Base-by-base conservation (phyloP, 345 rosid species). In the Linum usitatissimum region DNA sequence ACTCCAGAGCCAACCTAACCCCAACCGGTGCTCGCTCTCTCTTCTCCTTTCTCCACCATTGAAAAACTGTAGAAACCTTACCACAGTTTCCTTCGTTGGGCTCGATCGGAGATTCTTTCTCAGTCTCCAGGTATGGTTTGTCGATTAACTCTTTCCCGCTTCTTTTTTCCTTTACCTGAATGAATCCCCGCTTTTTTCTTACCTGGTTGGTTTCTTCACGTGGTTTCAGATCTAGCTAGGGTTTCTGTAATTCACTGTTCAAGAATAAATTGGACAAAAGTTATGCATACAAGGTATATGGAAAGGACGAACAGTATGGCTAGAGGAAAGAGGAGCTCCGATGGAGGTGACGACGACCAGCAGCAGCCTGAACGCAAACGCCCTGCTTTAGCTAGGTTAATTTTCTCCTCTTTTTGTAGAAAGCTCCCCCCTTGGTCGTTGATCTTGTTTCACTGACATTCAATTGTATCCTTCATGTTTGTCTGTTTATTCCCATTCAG, bases 341-440 rank as follows among this genome's bases (percentile, higher is more conserved):
- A 89, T 59, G 74, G 79, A 57, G 82, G 63, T 12, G 63, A 71
- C 9, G 78, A 65, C 28, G 88, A 80, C 12, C 75, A 80, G 51
- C 63, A 73, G 54, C 83, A 86, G 69, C 87, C 95, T 20, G 96
- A 87, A 65, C 73, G 85, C 71, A 92, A 89, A 71, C 79, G 89
- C 42, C 98, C 98, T 2, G 96, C 98, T 81, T 77, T 92, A 69
- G 91, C 96, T 20, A 89, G 98, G 95, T 87, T 38, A 18, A 19
- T 30, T 64, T 59, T 19, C 53, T 45, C 30, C 53, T 57, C 20
- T 55, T 10, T 58, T n/a, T 30, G 38, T 34, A 34, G 38, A 5
- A 34, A 34, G 38, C 8, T 34, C 8, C 8, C 5, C 8, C 38
- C 38, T 23, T 23, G 28, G 28, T 23, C 1, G 28, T 23, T 67